Evolutionary conservation across 495 filamentous ascomycete genomes (phyloP), one percentile per base, ranked within the genome.

Genomic region (Lentithecium fluviatile): DNA sequence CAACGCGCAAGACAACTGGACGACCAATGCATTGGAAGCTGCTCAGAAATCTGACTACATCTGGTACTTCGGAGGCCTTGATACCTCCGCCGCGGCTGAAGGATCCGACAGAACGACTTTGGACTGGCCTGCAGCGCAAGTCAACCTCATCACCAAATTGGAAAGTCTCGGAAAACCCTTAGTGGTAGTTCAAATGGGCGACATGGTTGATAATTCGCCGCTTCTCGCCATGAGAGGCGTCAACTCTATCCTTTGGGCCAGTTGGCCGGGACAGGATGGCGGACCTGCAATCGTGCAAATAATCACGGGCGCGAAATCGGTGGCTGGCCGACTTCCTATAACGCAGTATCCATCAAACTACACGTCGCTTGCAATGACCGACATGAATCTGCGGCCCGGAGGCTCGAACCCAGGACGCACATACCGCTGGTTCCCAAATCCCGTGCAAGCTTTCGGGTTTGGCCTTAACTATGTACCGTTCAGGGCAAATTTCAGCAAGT

Each of bases 121-220:
- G 50, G 60, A 73, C 13, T 80, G 78, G 78, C 73, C 78, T 0
- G 70, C 64, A 2, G 66, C 62, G n/a, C 78, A 81, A 66, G 66
- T 79, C 6, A 45, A 61, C 15, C 69, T 78, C 23, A 75, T 80
- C 55, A 61, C 70, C 13, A 66, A 69, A 38, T 67, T 80, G 19
- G 61, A 68, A 0, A 65, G 64, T 13, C 67, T 72, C n/a, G 57
- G 62, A 11, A 79, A 79, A 62, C 77, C 77, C 11, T 54, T 79
- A 10, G 52, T 78, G 2, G 26, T 57, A 17, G 26, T 57, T 12
- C 54, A 57, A 24, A 57, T 57, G 54, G 84, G 83, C 57, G 79
- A 78, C 4, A 80, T 83, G 62, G 65, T 85, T 11, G 83, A 87
- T 58, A 77, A 79, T 36, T 79, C 80, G 0, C 70, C 81, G 0